Percentiles rank a stretch among this genome's conserved stretches.
Conservation (phyloP, 768 basidiomycete genomes). For the Auriscalpium microsporum region DNA sequence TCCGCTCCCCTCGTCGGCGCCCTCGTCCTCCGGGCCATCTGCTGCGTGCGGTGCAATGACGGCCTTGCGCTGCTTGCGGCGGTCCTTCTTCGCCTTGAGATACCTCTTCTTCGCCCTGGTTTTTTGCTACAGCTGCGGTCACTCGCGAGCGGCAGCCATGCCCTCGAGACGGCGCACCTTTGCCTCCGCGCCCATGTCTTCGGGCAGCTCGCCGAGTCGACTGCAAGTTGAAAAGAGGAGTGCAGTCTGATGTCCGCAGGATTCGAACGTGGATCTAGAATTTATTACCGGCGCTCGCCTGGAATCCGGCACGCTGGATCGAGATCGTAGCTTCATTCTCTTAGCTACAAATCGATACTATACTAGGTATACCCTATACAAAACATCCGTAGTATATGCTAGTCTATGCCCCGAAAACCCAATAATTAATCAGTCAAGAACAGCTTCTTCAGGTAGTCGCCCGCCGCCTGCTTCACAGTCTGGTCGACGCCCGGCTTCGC, state of each 20-base stretch:
- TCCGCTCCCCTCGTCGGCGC: slow-evolving; percentile 10
- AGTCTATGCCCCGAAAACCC: background rate
- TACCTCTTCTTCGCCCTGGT: slow-evolving; percentile 70
- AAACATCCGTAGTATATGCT: background rate
- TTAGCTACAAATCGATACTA: too few species aligned
- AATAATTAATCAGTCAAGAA: slow-evolving; percentile 34
- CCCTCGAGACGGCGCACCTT: slow-evolving; percentile 11
- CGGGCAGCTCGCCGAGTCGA: too few species aligned
- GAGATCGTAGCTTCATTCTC: background rate
- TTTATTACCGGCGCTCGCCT: too few species aligned
- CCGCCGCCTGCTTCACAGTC: slow-evolving; percentile 56
- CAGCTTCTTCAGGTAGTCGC: slow-evolving; percentile 64
- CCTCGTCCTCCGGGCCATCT: slow-evolving; percentile 17
- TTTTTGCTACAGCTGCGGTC: slow-evolving; percentile 33
- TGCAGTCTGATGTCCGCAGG: too few species aligned
- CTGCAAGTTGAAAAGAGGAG: too few species aligned
- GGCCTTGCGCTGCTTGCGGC: slow-evolving; percentile 44
- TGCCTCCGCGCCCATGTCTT: background rate
- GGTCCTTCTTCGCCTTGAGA: slow-evolving; percentile 60
- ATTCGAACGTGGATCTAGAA: too few species aligned
- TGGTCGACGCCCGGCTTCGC: slow-evolving; percentile 49
- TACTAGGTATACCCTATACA: background rate
- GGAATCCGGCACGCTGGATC: background rate
- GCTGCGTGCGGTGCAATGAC: slow-evolving; percentile 17
- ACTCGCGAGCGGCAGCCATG: background rate